Base-by-base conservation (phyloP, 2,329 filamentous ascomycete genomes). In the Akanthomyces muscarius region DNA sequence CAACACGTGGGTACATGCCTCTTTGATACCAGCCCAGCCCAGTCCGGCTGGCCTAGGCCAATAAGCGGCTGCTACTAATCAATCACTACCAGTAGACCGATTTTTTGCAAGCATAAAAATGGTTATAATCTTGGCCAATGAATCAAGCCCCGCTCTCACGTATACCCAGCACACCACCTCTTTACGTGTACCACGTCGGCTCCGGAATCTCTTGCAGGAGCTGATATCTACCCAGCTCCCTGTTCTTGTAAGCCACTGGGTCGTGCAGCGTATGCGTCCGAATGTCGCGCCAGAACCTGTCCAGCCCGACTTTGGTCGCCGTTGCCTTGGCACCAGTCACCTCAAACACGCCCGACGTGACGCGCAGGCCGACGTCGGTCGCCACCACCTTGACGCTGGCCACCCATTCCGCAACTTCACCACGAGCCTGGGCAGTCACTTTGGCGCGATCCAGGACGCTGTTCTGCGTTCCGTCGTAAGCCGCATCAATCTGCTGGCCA, bases 241-340 rank as follows among this genome's bases (percentile, higher is more conserved):
- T 73, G 63, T 87, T 86, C 78, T 89, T 89, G 68, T 88, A 89
- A 28, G 86, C 83, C 33, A 89, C 85, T 0, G 86, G 86, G 71
- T 89, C 87, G 73, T 89, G 86, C 68, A 89, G 71, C 0, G 81
- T 83, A 72, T 89, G 87, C 5, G 86, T 88, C 5, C 87, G 73
- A n/a, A 89, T 75, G 68, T 89, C 86, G 52, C 86, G 78, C 85
- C 85, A 89, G 72, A 86, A 89, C 1, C 86, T 76, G 74, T 89
- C 87, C 63, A 89, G 72, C 0, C 85, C 85, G 1, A 86, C 81
- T 67, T 82, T 87, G 61, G 75, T 75, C 0, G 81, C 79, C 0
- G 86, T 89, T 0, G 85, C 79, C 64, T 82, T 81, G 0, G 85
- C 78, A 0, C 84, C 86, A 0, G 86, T 86, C 5, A 87, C 83